Conservation (phyloP, 805 yeast species). For the Zygotorulaspora danielsina region DNA sequence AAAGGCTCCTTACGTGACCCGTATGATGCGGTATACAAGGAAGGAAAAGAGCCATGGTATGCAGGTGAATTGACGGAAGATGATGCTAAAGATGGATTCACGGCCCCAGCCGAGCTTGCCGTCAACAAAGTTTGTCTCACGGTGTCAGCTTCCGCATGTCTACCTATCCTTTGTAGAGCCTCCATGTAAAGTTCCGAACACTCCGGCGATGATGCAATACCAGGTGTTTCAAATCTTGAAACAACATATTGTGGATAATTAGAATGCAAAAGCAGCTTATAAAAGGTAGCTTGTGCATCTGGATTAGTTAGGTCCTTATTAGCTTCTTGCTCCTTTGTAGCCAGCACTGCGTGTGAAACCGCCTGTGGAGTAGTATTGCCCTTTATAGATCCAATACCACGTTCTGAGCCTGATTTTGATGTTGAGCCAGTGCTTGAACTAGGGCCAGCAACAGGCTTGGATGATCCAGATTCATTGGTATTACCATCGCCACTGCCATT, state of each 20-base stretch:
- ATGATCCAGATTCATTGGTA: neutral
- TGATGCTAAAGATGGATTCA: constrained; percentile 31
- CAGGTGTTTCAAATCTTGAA: constrained; percentile 89
- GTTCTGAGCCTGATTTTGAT: constrained; percentile 1
- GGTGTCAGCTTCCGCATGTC: constrained; percentile 70
- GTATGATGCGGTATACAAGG: constrained; percentile 34
- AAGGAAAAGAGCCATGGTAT: constrained; percentile 29
- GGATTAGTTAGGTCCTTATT: constrained; percentile 70
- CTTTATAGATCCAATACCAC: constrained; percentile 1
- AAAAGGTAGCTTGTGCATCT: constrained; percentile 74
- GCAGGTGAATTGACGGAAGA: constrained; percentile 23
- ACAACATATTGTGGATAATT: constrained; percentile 95
- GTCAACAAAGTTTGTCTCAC: constrained; percentile 47
- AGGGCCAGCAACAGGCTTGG: neutral
- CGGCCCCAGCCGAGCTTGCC: constrained; percentile 36
- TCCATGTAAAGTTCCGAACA: constrained; percentile 75
- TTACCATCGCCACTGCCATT: constrained; percentile 4
- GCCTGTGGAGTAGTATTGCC: constrained; percentile 8
- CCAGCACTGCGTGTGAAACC: constrained; percentile 41
- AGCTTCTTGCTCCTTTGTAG: constrained; percentile 78
- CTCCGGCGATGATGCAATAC: constrained; percentile 78
- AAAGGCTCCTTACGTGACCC: constrained; percentile 80
- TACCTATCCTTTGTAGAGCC: constrained; percentile 76
- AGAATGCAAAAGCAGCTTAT: constrained; percentile 64
- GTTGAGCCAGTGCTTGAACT: neutral